Percentiles rank a stretch among this genome's conserved stretches.
Conservation (phyloP, 2,329 filamentous ascomycete species). For the Clonostachys rhizophaga region DNA sequence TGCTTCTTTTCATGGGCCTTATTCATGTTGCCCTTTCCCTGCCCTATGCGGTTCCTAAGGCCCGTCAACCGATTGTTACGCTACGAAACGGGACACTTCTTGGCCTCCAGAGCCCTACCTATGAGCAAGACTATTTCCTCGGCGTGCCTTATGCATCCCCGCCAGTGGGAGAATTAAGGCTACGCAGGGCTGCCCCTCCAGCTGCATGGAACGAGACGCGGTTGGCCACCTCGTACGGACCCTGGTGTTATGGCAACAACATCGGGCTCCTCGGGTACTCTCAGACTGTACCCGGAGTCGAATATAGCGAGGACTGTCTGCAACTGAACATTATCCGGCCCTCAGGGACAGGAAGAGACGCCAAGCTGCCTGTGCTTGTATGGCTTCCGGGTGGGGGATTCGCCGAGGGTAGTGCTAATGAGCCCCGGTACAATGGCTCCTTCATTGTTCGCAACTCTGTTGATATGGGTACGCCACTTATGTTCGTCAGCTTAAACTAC, state of each 20-base stretch:
- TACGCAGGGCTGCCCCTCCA: constrained; percentile 29
- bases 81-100: constrained; percentile 13
- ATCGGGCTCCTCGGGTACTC: constrained; percentile 5
- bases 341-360: constrained; percentile 10
- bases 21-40: no score
- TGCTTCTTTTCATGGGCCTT: no score
- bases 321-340: constrained; percentile 36
- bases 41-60: no score
- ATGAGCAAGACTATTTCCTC: constrained; percentile 33
- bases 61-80: neutral
- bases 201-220: constrained; percentile 28
- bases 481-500: constrained; percentile 50
- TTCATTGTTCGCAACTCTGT: constrained; percentile 50
- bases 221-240: constrained; percentile 32
- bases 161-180: constrained; percentile 27
- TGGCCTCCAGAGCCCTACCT: constrained; percentile 21
- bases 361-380: constrained; percentile 2
- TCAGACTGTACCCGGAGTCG: neutral
- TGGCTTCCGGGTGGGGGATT: constrained; percentile 22
- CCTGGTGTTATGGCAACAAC: constrained; percentile 40
- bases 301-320: constrained; percentile 43
- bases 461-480: constrained; percentile 44
- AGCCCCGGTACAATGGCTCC: constrained; percentile 53
- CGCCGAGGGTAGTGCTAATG: constrained; percentile 12
- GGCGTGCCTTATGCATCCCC: constrained; percentile 33